Conservation (phyloP, 2,329 filamentous ascomycete species). For the Ceratocystis eucalypticola region DNA sequence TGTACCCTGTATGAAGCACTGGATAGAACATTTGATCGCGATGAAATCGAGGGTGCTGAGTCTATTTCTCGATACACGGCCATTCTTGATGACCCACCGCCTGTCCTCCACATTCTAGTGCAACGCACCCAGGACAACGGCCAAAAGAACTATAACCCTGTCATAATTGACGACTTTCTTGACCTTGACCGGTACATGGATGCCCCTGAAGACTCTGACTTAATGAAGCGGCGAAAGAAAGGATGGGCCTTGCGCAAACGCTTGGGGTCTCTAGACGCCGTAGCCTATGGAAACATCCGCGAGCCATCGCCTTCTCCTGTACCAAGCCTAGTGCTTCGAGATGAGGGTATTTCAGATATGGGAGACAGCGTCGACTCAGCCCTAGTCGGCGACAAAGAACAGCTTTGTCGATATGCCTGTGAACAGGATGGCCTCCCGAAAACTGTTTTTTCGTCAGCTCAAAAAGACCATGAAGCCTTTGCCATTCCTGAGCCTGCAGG, state of each 20-base stretch:
- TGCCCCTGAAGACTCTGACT: slow-evolving; percentile 42
- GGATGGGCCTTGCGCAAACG: slow-evolving; percentile 50
- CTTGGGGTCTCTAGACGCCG: slow-evolving; percentile 2
- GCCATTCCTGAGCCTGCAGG: not conserved
- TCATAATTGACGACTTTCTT: slow-evolving; percentile 66
- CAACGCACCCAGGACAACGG: slow-evolving; percentile 65
- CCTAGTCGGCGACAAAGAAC: not conserved
- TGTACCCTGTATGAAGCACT: slow-evolving; percentile 71
- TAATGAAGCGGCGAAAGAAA: slow-evolving; percentile 51
- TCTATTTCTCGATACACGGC: slow-evolving; percentile 48
- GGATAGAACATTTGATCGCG: slow-evolving; percentile 70
- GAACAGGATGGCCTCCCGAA: slow-evolving; percentile 12
- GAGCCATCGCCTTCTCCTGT: not conserved
- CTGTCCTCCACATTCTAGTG: slow-evolving; percentile 78
- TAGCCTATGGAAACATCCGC: slow-evolving; percentile 12
- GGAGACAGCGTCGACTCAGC: not conserved
- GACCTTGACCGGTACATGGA: slow-evolving; percentile 85
- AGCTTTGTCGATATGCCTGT: slow-evolving; percentile 7
- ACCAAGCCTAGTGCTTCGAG: not conserved
- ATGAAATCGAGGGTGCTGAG: slow-evolving; percentile 55
- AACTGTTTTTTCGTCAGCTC: not conserved
- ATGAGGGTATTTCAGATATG: not conserved
- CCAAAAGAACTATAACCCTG: slow-evolving; percentile 61
- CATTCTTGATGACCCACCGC: slow-evolving; percentile 57
- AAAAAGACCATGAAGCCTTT: slow-evolving; percentile 2